Evolutionary conservation across 495 filamentous ascomycete genomes (phyloP), one percentile per base, ranked within the genome.

Genomic region (Podospora conica): DNA sequence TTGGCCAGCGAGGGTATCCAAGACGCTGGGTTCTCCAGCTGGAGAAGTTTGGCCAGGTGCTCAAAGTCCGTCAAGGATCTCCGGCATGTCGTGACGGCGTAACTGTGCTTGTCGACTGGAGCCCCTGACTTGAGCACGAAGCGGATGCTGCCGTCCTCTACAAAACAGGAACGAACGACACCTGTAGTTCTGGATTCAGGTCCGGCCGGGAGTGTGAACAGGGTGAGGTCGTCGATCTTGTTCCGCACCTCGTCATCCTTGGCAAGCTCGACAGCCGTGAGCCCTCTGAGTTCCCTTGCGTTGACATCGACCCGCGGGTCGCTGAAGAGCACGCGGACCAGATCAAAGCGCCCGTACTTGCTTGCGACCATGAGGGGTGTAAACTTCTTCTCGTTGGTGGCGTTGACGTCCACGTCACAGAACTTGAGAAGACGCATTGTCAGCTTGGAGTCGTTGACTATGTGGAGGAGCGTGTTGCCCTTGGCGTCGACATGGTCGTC

Each of bases 191-290:
- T 86, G 9, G 90, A 90, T 65, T 96, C 93, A 0, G 85, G 76
- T 9, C 84, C 86, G 4, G 89, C 84, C 1, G 85, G 82, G 65
- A 87, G 88, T 6, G 91, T 89, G 66, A 98, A 88, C 18, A 99
- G 77, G 4, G 92, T 87, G 64, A 99, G 80, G 72, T 99, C 95
- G 72, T 99, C 96, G 53, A 99, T 97, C 61, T 88, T 87, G 75
- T 98, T 98, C 18, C 96, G 86, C 22, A 99, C 90, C 70, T 99
- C 96, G 71, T 99, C 96, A 73, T 99, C 96, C 73, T 99, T 99
- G 12, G 96, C 96, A 56, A 99, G 81, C 75, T 99, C 96, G 18
- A 98, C 92, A 2, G 96, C 96, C 25, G 94, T 97, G 71, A 99
- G 81, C 2, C 96, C 96, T 61, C 96, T 86, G 12, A 90, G 75